Evolutionary conservation across 495 filamentous ascomycete species (phyloP), one percentile per base, ranked within the genome.

Genomic region (Lepraria neglecta): DNA sequence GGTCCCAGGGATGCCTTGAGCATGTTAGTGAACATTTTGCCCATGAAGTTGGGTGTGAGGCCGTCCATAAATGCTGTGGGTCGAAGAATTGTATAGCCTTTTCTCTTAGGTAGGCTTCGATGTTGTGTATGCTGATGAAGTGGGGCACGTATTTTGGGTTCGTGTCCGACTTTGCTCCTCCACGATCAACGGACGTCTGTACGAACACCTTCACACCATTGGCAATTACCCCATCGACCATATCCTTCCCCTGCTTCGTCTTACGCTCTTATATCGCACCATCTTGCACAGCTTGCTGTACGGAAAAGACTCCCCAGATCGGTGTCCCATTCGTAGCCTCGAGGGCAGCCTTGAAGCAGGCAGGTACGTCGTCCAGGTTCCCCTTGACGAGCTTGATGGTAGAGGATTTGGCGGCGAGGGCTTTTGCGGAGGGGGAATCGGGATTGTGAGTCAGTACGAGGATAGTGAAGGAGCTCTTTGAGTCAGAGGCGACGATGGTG

Each of bases 381-480:
- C 86, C 84, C 62, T 84, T 70, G 3, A 88, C 75, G 19, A 86
- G 70, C 38, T 77, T 75, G 52, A 86, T 69, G 56, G 72, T 76
- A n/a, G 74, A 56, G 6, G 76, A 77, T 38, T 73, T 72, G 4
- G 72, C 62, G 4, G 70, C 71, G 6, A 88, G 75, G 46, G 75
- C 73, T 65, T 82, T 73, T 0, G 87, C 84, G 15, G 72, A 75
- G 24, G 74, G 40, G 11, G 83, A 84, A 9, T 72, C 61, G 7
- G 80, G 59, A 60, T 87, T 77, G 50, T 88, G 84, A 0, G 88
- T 90, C 15, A 90, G 74, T 21, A 84, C 88, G 17, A 91, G 79
- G 65, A 91, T 84, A 55, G 83, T 78, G 70, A 85, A 76, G 28
- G 74, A 67, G n/a, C 72, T 59, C 4, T 63, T 50, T 45, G 73